Evolutionary conservation across 176 grass and related monocot genomes (phyloP).

Genomic region (Phoenix dactylifera): DNA sequence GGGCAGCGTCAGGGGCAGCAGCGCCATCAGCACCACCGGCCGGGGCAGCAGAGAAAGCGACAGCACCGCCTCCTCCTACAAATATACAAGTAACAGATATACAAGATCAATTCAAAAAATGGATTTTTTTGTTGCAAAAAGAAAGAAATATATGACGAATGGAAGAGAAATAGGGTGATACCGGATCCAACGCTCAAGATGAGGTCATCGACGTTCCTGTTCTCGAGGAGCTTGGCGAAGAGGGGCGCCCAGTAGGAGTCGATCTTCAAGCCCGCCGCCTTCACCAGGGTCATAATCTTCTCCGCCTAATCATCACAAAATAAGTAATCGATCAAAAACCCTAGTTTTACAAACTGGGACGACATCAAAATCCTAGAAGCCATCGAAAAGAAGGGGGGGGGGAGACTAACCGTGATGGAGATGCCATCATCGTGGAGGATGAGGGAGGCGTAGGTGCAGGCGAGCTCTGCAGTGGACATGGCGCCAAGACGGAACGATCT

Average conservation of each 20-base stretch:
- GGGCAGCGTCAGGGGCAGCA: slow-evolving; percentile 23
- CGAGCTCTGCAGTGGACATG: slow-evolving; percentile 58
- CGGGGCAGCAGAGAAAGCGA: slow-evolving; percentile 29
- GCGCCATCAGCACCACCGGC: slow-evolving; percentile 36
- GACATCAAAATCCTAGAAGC: not conserved
- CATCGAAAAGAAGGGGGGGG: not conserved
- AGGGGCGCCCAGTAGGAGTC: slow-evolving; percentile 74
- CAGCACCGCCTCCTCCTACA: slow-evolving; percentile 56
- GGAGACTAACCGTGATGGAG: slow-evolving; percentile 42
- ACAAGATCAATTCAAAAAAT: not conserved
- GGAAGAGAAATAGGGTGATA: slow-evolving; percentile 1
- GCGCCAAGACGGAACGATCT: not conserved
- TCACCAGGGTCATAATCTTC: slow-evolving; percentile 53
- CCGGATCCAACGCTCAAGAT: slow-evolving; percentile 71
- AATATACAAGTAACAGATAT: not conserved
- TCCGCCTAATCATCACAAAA: slow-evolving; percentile 29
- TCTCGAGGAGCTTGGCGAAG: slow-evolving; percentile 74
- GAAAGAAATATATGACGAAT: not conserved
- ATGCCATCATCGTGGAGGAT: slow-evolving; percentile 76
- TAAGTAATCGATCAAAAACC: not conserved
- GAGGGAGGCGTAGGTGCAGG: slow-evolving; percentile 69
- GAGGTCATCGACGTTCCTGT: slow-evolving; percentile 61
- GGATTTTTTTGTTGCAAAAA: not conserved
- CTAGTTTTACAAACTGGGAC: not conserved
- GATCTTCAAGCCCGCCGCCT: slow-evolving; percentile 68